Conservation (phyloP, 805 yeast species). For the Candida incommunis region DNA sequence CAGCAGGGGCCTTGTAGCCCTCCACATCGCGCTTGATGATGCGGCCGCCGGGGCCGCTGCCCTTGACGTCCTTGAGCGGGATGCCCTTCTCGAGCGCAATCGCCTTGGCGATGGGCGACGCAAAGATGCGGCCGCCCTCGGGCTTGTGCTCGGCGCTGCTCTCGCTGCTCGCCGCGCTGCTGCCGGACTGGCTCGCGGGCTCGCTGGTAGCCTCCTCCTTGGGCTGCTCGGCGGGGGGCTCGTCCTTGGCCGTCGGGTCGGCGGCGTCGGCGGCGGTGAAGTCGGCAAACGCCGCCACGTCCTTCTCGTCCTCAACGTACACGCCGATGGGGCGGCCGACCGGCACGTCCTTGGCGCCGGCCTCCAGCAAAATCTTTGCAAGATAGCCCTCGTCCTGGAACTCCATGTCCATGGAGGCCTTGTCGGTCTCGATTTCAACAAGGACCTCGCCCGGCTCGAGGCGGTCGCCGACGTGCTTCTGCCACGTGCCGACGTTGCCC, state of each 20-base stretch:
- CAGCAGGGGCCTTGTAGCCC: conserved; percentile 31
- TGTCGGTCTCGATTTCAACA: conserved; percentile 96
- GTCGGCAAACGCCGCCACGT: conserved; percentile 76
- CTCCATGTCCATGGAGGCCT: conserved; percentile 96
- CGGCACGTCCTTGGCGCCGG: conserved; percentile 79
- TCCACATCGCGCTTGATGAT: conserved; percentile 86
- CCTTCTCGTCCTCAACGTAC: conserved; percentile 74
- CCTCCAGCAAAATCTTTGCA: conserved; percentile 74
- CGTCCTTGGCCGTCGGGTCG: conserved; percentile 32
- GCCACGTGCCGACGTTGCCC: conserved; percentile 85
- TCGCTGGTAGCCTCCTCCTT: conserved; percentile 17
- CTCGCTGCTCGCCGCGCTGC: neutral
- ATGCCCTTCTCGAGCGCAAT: conserved; percentile 88
- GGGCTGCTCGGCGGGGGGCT: conserved; percentile 21
- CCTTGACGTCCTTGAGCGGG: conserved; percentile 69
- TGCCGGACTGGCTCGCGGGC: conserved; percentile 7
- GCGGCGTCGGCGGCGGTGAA: conserved; percentile 79
- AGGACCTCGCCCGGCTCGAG: conserved; percentile 85
- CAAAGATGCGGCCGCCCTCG: conserved; percentile 58
- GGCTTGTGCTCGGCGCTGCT: conserved; percentile 19
- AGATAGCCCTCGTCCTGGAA: conserved; percentile 93
- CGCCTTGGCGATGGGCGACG: conserved; percentile 90
- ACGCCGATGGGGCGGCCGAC: conserved; percentile 96
- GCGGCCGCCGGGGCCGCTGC: conserved; percentile 94
- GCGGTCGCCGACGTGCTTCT: conserved; percentile 77